phyloP scores from a whole-genome alignment of 257 asterid species.

The Solanum chiquidenum region DNA sequence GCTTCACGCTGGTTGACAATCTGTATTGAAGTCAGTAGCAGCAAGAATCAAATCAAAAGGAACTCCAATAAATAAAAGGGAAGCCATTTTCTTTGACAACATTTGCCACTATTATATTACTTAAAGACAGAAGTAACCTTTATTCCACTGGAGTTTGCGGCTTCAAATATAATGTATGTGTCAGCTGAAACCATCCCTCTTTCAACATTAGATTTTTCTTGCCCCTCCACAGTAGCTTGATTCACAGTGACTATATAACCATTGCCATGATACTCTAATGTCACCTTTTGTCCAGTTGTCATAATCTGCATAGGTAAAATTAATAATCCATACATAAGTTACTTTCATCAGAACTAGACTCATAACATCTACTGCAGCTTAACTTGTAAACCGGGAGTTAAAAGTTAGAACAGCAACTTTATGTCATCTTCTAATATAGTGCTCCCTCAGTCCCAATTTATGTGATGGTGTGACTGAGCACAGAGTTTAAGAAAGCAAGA shows the following conservation, averaged over 20 bases:
- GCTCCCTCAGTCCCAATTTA: background rate
- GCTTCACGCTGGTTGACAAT: slow-evolving; percentile 94
- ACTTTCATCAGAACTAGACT: background rate
- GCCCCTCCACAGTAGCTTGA: slow-evolving; percentile 73
- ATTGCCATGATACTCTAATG: slow-evolving; percentile 86
- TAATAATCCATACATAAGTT: background rate
- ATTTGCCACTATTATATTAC: background rate
- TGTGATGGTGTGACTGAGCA: background rate
- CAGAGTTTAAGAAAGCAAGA: background rate
- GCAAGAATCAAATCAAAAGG: background rate
- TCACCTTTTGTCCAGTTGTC: slow-evolving; percentile 81
- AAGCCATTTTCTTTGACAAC: background rate
- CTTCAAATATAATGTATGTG: slow-evolving; percentile 82
- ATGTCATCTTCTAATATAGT: background rate
- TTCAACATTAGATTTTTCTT: slow-evolving; percentile 50
- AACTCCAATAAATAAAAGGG: slow-evolving; percentile 1
- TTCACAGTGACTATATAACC: slow-evolving; percentile 73
- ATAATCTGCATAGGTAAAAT: slow-evolving; percentile 44
- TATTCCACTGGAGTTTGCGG: slow-evolving; percentile 75
- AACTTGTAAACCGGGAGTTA: background rate
- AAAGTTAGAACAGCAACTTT: background rate
- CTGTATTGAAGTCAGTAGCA: slow-evolving; percentile 34
- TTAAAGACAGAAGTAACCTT: slow-evolving; percentile 36
- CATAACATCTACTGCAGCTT: background rate
- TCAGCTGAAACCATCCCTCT: slow-evolving; percentile 83